Conservation (phyloP, 1,284 basidiomycete genomes). For the Mycena sp. region DNA sequence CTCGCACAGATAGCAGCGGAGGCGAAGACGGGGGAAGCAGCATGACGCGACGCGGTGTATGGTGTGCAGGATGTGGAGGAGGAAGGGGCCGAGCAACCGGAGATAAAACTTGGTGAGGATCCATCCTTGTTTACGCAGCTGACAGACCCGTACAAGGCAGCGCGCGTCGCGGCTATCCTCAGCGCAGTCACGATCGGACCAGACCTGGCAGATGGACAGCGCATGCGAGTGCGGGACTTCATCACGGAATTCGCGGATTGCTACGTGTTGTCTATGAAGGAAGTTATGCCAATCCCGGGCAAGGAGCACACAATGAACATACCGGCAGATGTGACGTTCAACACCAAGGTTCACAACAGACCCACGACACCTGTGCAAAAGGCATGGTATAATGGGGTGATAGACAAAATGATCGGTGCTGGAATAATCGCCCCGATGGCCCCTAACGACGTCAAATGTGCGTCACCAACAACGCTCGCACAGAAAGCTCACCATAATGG, state of each 20-base stretch:
- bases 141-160: conserved; percentile 2
- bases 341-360: conserved; percentile 33
- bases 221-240: neutral
- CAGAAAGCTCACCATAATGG: conserved; percentile 33
- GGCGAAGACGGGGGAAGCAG: neutral
- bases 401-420: no score
- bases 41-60: neutral
- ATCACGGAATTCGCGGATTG: conserved; percentile 37
- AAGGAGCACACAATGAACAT: conserved; percentile 35
- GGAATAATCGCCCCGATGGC: neutral
- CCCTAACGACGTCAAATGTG: conserved; percentile 1
- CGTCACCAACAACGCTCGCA: conserved; percentile 1
- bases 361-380: conserved; percentile 40
- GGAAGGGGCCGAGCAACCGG: neutral
- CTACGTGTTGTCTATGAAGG: conserved; percentile 41
- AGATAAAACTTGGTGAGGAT: neutral
- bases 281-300: conserved; percentile 34
- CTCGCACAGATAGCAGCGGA: neutral
- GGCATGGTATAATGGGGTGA: conserved; percentile 35
- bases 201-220: conserved; percentile 16
- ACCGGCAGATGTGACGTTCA: conserved; percentile 29
- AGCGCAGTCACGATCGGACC: conserved; percentile 27
- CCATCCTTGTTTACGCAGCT: neutral
- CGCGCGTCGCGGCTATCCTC: conserved; percentile 1
- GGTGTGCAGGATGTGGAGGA: no score